Evolutionary conservation across 1,284 basidiomycete species (phyloP).

Genomic region (Earliella scabrosa): DNA sequence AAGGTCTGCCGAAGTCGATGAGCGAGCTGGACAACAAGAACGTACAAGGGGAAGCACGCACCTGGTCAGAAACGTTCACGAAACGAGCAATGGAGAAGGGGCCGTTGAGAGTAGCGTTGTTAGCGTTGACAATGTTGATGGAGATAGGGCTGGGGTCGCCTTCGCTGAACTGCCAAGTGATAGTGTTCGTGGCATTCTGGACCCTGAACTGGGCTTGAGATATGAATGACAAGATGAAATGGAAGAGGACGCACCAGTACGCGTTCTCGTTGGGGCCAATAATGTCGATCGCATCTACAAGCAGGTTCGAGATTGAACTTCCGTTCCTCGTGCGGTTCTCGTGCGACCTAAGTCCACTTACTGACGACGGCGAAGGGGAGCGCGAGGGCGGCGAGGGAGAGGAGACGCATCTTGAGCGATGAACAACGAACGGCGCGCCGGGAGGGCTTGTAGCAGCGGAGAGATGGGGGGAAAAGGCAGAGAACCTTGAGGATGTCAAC

Average conservation of each 20-base stretch:
- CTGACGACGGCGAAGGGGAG: constrained; percentile 36
- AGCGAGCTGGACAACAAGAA: not conserved
- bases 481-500: constrained; percentile 17
- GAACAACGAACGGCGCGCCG: constrained; percentile 18
- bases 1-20: constrained; percentile 16
- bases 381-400: constrained; percentile 36
- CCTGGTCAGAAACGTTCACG: constrained; percentile 38
- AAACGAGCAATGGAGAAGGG: constrained; percentile 38
- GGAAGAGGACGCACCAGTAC: constrained; percentile 36
- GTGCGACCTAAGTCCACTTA: constrained; percentile 19
- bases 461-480: constrained; percentile 13
- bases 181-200: constrained; percentile 40
- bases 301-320: not conserved
- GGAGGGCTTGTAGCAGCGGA: constrained; percentile 24
- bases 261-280: constrained; percentile 33
- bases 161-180: constrained; percentile 38
- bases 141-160: constrained; percentile 42
- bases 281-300: constrained; percentile 36
- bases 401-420: constrained; percentile 26
- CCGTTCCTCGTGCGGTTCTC: not conserved
- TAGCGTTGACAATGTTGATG: constrained; percentile 38
- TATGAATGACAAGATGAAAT: too few species aligned
- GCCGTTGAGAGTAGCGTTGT: constrained; percentile 42
- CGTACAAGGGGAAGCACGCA: constrained; percentile 11
- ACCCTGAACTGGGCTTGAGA: constrained; percentile 35